A percentile compares a stretch with the other conserved stretches of the same genome.
phyloP scores from a whole-genome alignment of 805 yeast genomes.

The Spathaspora girioi region DNA sequence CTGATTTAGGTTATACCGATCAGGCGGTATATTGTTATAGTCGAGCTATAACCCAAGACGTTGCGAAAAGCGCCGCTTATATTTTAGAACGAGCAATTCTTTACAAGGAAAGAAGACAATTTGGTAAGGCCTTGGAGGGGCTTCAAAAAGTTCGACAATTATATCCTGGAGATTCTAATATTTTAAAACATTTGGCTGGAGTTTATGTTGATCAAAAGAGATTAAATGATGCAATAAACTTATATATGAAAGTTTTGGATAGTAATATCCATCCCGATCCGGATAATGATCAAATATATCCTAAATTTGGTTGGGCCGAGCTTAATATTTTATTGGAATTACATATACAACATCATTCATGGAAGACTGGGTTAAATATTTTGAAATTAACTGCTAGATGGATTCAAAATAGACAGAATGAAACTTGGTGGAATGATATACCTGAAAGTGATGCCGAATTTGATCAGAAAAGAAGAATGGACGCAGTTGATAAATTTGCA shows the following conservation, averaged over 20 bases:
- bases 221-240: constrained; percentile 67
- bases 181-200: constrained; percentile 56
- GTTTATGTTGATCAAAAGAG: constrained; percentile 55
- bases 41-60: constrained; percentile 19
- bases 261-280: constrained; percentile 44
- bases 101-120: constrained; percentile 62
- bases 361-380: constrained; percentile 57
- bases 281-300: constrained; percentile 19
- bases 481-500: constrained; percentile 9
- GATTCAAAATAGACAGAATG: constrained; percentile 67
- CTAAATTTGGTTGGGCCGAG: constrained; percentile 83
- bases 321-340: constrained; percentile 81
- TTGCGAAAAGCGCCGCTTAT: constrained; percentile 37
- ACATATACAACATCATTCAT: constrained; percentile 65
- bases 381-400: constrained; percentile 76
- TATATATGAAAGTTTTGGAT: constrained; percentile 62
- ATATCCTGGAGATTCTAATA: constrained; percentile 57
- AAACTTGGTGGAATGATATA: constrained; percentile 61
- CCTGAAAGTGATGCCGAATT: constrained; percentile 72
- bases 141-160: constrained; percentile 52
- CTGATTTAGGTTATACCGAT: constrained; percentile 60
- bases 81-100: constrained; percentile 64
- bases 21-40: constrained; percentile 80
- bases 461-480: constrained; percentile 66
- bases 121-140: constrained; percentile 71